Percentiles rank a stretch among this genome's conserved stretches.
These are phyloP conservation scores for Pleurotus eryngii DNA, from an alignment of 768 basidiomycete species.

Conservation along the genomic window DNA sequence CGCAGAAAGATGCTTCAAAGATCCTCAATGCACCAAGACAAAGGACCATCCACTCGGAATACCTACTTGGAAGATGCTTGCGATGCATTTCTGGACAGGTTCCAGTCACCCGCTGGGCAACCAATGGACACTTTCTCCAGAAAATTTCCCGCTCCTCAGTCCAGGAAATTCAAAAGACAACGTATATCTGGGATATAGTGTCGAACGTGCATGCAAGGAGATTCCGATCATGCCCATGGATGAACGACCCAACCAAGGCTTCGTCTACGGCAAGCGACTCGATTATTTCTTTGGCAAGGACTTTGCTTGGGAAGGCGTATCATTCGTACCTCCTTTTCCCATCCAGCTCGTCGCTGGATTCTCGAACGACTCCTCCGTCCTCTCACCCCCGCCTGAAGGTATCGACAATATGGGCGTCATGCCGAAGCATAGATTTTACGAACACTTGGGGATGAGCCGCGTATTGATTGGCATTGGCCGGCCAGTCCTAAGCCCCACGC, in stretches of 20 bases:
- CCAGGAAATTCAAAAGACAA: neutral
- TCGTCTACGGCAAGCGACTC: constrained; percentile 27
- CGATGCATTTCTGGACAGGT: constrained; percentile 24
- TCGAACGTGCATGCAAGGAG: constrained; percentile 23
- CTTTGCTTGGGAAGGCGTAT: constrained; percentile 10
- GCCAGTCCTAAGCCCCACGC: constrained; percentile 18
- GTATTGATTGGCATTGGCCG: constrained; percentile 26
- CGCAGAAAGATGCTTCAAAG: neutral
- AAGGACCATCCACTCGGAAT: constrained; percentile 28
- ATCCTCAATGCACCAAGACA: constrained; percentile 21
- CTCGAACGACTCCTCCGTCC: constrained; percentile 19
- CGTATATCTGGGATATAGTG: constrained; percentile 24
- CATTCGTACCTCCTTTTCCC: constrained; percentile 11
- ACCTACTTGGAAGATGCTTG: constrained; percentile 34
- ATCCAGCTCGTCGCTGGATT: constrained; percentile 17
- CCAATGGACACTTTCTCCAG: constrained; percentile 31
- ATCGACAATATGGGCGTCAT: constrained; percentile 19
- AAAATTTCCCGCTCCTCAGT: constrained; percentile 13
- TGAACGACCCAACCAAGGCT: constrained; percentile 23
- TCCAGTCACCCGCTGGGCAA: constrained; percentile 16
- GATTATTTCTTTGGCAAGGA: constrained; percentile 16
- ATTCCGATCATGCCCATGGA: constrained; percentile 21
- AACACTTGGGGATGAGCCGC: constrained; percentile 22
- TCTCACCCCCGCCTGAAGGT: neutral
- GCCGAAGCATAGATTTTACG: constrained; percentile 15